These are phyloP conservation scores for Gaertneriomyces sp. DNA, from an alignment of 192 early-diverging fungal species.

Conservation along the genomic window DNA sequence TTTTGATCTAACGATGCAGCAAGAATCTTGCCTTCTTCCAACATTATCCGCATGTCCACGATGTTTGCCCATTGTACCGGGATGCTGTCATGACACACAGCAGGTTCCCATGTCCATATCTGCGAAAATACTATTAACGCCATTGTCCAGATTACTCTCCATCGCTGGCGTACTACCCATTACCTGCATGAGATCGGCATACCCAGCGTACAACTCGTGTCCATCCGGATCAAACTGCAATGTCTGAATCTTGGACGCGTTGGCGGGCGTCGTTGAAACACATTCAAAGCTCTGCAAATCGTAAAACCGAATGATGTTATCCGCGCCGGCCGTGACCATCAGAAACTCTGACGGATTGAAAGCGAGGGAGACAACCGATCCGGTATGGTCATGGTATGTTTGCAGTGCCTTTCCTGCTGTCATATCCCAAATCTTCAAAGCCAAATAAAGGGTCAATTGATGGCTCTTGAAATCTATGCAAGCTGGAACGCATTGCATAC, in stretches of 20 bases:
- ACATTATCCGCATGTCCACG: constrained; percentile 40
- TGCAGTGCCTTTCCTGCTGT: constrained; percentile 52
- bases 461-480: neutral
- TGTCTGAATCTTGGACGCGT: constrained; percentile 14
- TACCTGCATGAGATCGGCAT: constrained; percentile 44
- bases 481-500: constrained; percentile 20
- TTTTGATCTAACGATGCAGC: constrained; percentile 43
- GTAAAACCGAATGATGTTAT: constrained; percentile 49
- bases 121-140: constrained; percentile 6
- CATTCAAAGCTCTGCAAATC: constrained; percentile 54
- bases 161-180: neutral
- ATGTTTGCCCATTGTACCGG: constrained; percentile 43
- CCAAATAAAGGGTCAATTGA: neutral
- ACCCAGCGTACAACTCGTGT: constrained; percentile 39
- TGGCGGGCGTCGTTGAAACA: constrained; percentile 29
- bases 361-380: constrained; percentile 38
- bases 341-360: constrained; percentile 60
- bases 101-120: constrained; percentile 52
- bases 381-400: constrained; percentile 39
- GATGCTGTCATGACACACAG: constrained; percentile 34
- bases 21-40: constrained; percentile 43
- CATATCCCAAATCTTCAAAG: constrained; percentile 54
- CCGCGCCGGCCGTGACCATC: constrained; percentile 39
- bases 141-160: constrained; percentile 6
- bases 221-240: constrained; percentile 48